Percentiles rank a stretch among this genome's conserved stretches.
Evolutionary conservation across 2,329 filamentous ascomycete species (phyloP).

Genomic region (Beauveria varroae): DNA sequence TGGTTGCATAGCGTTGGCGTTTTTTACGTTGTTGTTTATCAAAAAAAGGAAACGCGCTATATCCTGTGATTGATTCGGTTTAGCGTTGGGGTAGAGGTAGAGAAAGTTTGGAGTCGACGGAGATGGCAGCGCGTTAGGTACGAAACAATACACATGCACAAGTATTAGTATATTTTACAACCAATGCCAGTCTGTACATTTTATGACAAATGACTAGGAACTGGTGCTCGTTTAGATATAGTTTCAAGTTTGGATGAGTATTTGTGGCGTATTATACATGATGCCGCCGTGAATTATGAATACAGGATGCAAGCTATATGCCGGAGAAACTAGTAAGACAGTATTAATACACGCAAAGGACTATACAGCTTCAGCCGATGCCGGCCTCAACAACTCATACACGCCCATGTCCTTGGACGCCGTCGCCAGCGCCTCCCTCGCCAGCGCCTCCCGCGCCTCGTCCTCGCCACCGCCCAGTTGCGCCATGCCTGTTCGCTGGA

Average conservation of each 20-base stretch:
- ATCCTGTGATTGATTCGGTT: not conserved
- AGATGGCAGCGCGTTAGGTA: too few relatives aligned
- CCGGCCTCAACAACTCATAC: constrained; percentile 24
- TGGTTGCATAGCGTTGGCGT: constrained; percentile 39
- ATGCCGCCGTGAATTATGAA: not conserved
- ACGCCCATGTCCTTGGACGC: constrained; percentile 38
- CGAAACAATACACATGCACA: too few relatives aligned
- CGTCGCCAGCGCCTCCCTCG: constrained; percentile 21
- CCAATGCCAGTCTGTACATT: too few relatives aligned
- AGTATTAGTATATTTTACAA: too few relatives aligned
- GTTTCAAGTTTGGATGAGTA: not conserved
- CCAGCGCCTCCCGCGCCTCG: constrained; percentile 17
- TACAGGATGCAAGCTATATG: not conserved
- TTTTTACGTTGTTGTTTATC: constrained; percentile 17
- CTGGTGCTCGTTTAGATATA: not conserved
- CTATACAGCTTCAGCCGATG: not conserved
- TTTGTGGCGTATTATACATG: not conserved
- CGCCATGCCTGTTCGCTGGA: constrained; percentile 33
- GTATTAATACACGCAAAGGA: not conserved
- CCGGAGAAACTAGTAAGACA: not conserved
- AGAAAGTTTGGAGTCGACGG: too few relatives aligned
- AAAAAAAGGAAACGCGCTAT: not conserved
- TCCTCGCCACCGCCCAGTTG: constrained; percentile 17
- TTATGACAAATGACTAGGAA: too few relatives aligned
- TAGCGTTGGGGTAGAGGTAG: not conserved